Evolutionary conservation across 345 rosid species (phyloP).

Genomic region (Dimocarpus longan): DNA sequence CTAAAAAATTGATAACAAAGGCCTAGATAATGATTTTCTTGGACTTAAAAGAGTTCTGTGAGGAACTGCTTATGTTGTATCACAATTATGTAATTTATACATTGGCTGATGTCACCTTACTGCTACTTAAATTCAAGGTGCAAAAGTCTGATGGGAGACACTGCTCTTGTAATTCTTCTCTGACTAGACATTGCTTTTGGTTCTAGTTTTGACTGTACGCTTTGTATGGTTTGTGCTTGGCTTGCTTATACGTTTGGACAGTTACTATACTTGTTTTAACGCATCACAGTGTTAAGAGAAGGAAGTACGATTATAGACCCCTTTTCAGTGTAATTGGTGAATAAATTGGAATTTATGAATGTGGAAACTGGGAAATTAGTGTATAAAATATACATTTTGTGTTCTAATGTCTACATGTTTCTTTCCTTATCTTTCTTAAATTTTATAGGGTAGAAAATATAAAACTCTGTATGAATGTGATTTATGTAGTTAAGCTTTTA

Average conservation of each 20-base stretch:
- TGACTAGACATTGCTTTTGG: not conserved
- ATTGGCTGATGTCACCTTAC: not conserved
- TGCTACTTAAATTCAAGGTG: not conserved
- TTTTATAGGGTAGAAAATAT: not conserved
- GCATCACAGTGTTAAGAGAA: not conserved
- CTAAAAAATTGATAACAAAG: slow-evolving; percentile 6
- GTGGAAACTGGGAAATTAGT: not conserved
- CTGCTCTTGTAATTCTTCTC: not conserved
- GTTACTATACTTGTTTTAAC: not conserved
- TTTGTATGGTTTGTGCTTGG: not conserved
- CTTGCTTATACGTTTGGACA: not conserved
- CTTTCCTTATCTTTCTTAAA: not conserved
- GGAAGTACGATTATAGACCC: not conserved
- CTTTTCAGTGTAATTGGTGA: not conserved
- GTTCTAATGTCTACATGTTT: not conserved
- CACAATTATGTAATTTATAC: not conserved
- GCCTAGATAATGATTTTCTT: not conserved
- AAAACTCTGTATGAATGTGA: not conserved
- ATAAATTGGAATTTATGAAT: not conserved
- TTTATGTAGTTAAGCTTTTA: not conserved
- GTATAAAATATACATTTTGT: not conserved
- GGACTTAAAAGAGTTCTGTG: not conserved
- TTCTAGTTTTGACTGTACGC: not conserved
- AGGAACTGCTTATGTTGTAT: not conserved
- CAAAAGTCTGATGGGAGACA: not conserved